Conservation (phyloP, 2,329 filamentous ascomycete genomes). For the Periconia macrospinosa region DNA sequence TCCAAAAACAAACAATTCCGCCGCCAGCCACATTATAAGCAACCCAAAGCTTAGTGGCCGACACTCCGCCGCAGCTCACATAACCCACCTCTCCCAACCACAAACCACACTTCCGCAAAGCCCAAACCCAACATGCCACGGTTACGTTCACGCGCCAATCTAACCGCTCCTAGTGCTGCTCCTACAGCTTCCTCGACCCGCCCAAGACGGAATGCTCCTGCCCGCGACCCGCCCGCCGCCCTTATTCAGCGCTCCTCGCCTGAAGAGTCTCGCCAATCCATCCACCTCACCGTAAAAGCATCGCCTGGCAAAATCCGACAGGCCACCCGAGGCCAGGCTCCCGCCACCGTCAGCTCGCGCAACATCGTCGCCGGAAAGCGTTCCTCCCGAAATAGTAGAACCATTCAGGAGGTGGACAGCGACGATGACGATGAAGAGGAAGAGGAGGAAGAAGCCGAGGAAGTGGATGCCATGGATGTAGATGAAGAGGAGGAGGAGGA, state of each 20-base stretch:
- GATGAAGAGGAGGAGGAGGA: slow-evolving; percentile 42
- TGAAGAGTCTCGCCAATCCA: slow-evolving; percentile 48
- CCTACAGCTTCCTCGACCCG: slow-evolving; percentile 41
- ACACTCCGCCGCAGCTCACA: neutral
- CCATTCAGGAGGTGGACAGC: slow-evolving; percentile 44
- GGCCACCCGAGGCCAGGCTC: slow-evolving; percentile 43
- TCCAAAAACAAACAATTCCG: neutral
- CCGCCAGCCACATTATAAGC: neutral
- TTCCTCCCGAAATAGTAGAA: slow-evolving; percentile 40
- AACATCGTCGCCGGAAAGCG: slow-evolving; percentile 44
- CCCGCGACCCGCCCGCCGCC: slow-evolving; percentile 37
- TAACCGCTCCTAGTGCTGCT: slow-evolving; percentile 38
- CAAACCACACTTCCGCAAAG: slow-evolving; percentile 10
- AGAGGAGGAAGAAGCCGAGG: slow-evolving; percentile 44
- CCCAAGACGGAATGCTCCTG: slow-evolving; percentile 39
- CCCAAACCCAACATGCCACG: slow-evolving; percentile 29
- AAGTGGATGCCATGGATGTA: slow-evolving; percentile 34
- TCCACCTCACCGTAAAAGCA: slow-evolving; percentile 54
- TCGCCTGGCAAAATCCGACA: slow-evolving; percentile 53
- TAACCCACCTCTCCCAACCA: slow-evolving; percentile 4
- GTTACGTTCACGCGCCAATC: slow-evolving; percentile 41
- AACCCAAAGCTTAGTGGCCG: neutral
- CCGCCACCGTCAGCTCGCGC: slow-evolving; percentile 35
- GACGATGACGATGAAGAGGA: slow-evolving; percentile 47
- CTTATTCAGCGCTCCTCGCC: slow-evolving; percentile 45